Base-by-base conservation (phyloP, 768 basidiomycete species). In the Leucosporidium yakuticum region DNA sequence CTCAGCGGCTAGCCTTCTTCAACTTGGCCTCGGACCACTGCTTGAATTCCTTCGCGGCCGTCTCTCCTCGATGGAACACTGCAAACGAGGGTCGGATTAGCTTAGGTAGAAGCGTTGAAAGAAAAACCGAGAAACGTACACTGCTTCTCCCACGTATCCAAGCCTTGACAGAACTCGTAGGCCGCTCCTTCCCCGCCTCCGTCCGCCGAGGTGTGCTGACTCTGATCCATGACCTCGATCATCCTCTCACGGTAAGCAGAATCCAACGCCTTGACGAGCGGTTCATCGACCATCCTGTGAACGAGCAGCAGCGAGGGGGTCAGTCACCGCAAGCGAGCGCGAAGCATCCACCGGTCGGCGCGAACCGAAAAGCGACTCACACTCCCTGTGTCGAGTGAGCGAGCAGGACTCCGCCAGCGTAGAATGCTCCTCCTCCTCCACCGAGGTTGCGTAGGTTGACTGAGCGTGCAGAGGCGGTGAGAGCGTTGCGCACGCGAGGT, bases 61-160 rank as follows among this genome's bases (percentile, higher is more conserved):
- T 69, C 59, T 74, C 74, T 11, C 74, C 74, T 27, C 67, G 59
- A 4, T 51, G 60, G 36, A 74, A 74, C 34, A 74, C 74, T 74
- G 69, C 4, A 34, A 64, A n/a, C 53, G 17, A 56, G 29, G 15
- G 36, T n/a, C 19, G 55, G 5, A n/a, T 17, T 6, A 53, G 31
- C 47, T n/a, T 29, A 4, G 36, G 17, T 3, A 5, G n/a, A n/a
- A n/a, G 19, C 19, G 4, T 12, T 3, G 20, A n/a, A 23, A 4
- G 4, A 20, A 14, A 9, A 50, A 2, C 6, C 19, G 19, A 53
- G 36, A 19, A 17, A 67, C 75, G 59, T 50, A 75, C 76, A 56
- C 63, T 76, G 74, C 49, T 73, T 75, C 72, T 76, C 76, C 76
- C 76, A 76, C 23, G 62, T 55, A 44, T 76, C 76, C 50, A 76